Evolutionary conservation across 2,329 filamentous ascomycete genomes (phyloP).

Genomic region (Didymella sp.): DNA sequence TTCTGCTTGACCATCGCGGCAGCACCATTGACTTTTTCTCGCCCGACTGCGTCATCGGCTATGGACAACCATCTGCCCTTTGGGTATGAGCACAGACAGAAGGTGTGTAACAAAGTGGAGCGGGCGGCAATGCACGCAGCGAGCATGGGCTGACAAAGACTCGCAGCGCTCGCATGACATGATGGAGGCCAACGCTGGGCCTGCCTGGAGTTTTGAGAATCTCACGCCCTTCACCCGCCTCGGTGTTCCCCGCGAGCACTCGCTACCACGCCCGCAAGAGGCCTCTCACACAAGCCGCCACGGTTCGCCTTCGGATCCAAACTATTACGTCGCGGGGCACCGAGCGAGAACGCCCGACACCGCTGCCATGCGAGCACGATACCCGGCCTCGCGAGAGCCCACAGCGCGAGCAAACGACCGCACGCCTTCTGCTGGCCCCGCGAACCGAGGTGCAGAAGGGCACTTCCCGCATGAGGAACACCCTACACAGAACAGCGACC

Average conservation of each 20-base stretch:
- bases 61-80: slow-evolving; percentile 42
- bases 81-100: slow-evolving; percentile 44
- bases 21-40: neutral
- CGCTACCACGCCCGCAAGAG: slow-evolving; percentile 11
- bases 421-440: slow-evolving; percentile 10
- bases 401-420: slow-evolving; percentile 7
- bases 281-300: slow-evolving; percentile 15
- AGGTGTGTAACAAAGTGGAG: slow-evolving; percentile 37
- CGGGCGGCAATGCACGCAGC: slow-evolving; percentile 22
- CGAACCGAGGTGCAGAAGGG: slow-evolving; percentile 24
- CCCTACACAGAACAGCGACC: slow-evolving; percentile 34
- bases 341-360: slow-evolving; percentile 17
- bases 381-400: neutral
- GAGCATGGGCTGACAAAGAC: slow-evolving; percentile 11
- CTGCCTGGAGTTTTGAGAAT: slow-evolving; percentile 33
- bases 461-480: slow-evolving; percentile 29
- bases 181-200: slow-evolving; percentile 41
- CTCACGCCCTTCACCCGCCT: slow-evolving; percentile 18
- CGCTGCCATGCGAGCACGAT: slow-evolving; percentile 3
- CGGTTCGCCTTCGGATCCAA: slow-evolving; percentile 9
- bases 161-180: slow-evolving; percentile 45
- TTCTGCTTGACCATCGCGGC: neutral
- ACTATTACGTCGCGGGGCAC: slow-evolving; percentile 8
- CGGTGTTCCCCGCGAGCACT: slow-evolving; percentile 15
- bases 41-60: slow-evolving; percentile 23